Base-by-base conservation (phyloP, 495 filamentous ascomycete genomes). In the Lepraria neglecta region DNA sequence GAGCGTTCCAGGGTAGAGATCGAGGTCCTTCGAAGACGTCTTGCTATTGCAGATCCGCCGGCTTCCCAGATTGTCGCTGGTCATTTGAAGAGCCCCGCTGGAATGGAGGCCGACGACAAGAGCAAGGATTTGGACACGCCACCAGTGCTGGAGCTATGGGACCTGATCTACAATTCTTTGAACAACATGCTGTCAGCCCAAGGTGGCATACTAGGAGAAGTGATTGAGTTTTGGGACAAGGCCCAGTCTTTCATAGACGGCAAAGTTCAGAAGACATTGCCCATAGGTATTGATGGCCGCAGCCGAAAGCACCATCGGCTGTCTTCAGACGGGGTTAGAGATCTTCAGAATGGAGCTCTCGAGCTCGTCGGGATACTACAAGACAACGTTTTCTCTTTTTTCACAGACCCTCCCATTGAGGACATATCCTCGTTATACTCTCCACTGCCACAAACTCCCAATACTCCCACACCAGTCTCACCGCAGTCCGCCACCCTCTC, bases 221-320 rank as follows among this genome's bases (percentile, higher is more conserved):
- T 96, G 3, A 73, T 95, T 17, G 90, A 92, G 62, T 97, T 95
- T 71, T 96, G 92, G 92, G 89, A 96, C 64, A 92, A 86, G 4
- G 86, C 91, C 0, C 86, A 92, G 65, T 87, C 87, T 2, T 98
- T 97, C 74, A 88, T 97, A 56, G 86, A 92, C 40, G 91, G 91
- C 19, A 91, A 84, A 57, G 84, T 85, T 51, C 92, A 97, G 70
- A 85, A 81, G 64, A 82, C 83, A 19, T 77, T 98, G 58, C 94
- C 95, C 0, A 78, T 80, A 40, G 92, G 92, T 14, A 87, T 91
- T 59, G 90, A 95, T 68, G 89, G 89, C 15, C 85, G 90, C 65
- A 92, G 89, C 59, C 82, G 83, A 47, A 81, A 85, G 55, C 92
- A 97, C 62, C 92, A 97, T 69, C 82, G 82, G n/a, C 79, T 98